Base-by-base conservation (phyloP, 352 stramenopile species). In the Albugo laibachii region DNA sequence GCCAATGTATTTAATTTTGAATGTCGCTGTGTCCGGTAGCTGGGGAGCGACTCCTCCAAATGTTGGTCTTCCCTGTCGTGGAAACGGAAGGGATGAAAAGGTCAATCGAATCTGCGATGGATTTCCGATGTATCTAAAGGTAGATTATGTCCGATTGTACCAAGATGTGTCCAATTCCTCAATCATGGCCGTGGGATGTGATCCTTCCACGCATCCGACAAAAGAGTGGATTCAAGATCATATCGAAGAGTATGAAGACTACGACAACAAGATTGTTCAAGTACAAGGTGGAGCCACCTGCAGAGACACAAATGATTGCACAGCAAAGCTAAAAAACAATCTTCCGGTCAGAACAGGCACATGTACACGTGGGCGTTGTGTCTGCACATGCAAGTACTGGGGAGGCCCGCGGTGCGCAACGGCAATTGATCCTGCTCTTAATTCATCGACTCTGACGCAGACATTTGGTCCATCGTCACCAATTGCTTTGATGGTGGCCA, bases 1-100 rank as follows among this genome's bases (percentile, higher is more conserved):
- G 56, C 80, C 80, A 2, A 84, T 74, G 58, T 87, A 85, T 53
- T 55, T 93, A 46, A 52, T 93, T 13, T 51, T 93, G 38, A 93
- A 91, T 59, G 85, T 78, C 15, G 80, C 80, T 0, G 55, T 91
- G 40, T 79, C 66, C 16, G 61, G 51, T 10, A 57, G 71, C 40
- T 93, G 80, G 80, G 80, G 53, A 6, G 40, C 53, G 11, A 56
- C 19, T 21, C 53, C 53, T 24, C 53, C 53, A 8, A 59, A 59
- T 27, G 20, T 39, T 14, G 53, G 50, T 12, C n/a, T 34, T 5
- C 15, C 34, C 6, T 59, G 53, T 36, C 53, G 53, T 24, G 53
- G 53, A 8, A 48, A 59, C 18, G 44, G 2, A 10, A 27, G 5
- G 13, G 43, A 55, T 15, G 14, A 14, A 54, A 24, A 20, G 31